These are phyloP conservation scores for Novymonas esmeraldas DNA, from an alignment of 208 protist species.

Conservation along the genomic window DNA sequence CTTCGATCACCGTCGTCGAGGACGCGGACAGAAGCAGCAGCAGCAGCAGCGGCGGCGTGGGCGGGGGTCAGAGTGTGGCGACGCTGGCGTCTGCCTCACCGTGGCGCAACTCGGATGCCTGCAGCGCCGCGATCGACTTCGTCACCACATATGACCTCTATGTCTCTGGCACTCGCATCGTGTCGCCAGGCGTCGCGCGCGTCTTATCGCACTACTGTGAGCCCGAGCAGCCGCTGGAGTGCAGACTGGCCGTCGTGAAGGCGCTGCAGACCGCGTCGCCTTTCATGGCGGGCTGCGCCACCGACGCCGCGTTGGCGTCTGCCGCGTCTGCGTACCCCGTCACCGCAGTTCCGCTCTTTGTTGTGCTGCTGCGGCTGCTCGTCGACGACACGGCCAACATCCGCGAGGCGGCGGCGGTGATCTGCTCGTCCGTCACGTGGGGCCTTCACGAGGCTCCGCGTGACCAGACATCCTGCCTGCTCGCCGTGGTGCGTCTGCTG, in stretches of 20 bases:
- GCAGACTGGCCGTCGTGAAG: conserved; percentile 58
- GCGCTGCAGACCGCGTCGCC: conserved; percentile 29
- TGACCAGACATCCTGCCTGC: conserved; percentile 67
- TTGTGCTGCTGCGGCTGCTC: conserved; percentile 69
- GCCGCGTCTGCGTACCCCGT: neutral
- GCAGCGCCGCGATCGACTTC: conserved; percentile 49
- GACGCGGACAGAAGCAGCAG: too few relatives aligned
- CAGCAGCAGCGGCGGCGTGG: too few relatives aligned
- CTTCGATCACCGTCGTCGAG: too few relatives aligned
- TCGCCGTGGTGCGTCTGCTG: conserved; percentile 51
- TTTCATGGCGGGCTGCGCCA: conserved; percentile 26
- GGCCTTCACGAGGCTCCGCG: conserved; percentile 18
- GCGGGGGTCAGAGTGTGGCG: neutral
- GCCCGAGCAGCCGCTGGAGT: conserved; percentile 54
- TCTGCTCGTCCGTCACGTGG: conserved; percentile 25
- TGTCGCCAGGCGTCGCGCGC: conserved; percentile 26
- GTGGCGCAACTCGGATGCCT: conserved; percentile 46
- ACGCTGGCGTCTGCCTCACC: conserved; percentile 1
- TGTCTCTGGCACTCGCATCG: conserved; percentile 10
- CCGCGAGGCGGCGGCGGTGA: conserved; percentile 49
- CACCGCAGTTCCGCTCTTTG: conserved; percentile 32
- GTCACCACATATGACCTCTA: conserved; percentile 24
- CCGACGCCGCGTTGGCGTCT: neutral
- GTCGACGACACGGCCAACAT: conserved; percentile 78
- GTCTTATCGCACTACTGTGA: conserved; percentile 52